Evolutionary conservation across 2,329 filamentous ascomycete species (phyloP).

Genomic region (Hirsutella minnesotensis): DNA sequence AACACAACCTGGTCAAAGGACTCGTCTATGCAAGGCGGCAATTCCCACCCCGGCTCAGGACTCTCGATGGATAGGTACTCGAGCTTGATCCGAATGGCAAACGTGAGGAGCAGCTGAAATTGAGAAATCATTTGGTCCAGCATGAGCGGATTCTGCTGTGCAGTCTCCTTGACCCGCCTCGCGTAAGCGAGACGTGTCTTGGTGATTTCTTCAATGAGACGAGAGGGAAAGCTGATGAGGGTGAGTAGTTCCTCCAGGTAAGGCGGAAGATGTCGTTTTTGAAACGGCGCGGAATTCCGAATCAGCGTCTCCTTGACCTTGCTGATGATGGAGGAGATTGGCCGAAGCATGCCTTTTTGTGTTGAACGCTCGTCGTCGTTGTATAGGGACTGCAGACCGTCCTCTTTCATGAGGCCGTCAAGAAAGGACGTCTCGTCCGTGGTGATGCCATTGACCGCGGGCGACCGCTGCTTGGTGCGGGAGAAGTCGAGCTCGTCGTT

Average conservation of each 20-base stretch:
- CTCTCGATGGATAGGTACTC: slow-evolving; percentile 76
- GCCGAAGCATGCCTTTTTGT: slow-evolving; percentile 66
- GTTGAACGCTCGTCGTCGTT: slow-evolving; percentile 44
- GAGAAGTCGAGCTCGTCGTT: slow-evolving; percentile 91
- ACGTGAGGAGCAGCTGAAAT: slow-evolving; percentile 83
- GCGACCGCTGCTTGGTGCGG: slow-evolving; percentile 57
- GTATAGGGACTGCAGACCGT: slow-evolving; percentile 84
- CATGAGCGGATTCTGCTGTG: slow-evolving; percentile 85
- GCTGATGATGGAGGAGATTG: slow-evolving; percentile 74
- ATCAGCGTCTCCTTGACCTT: slow-evolving; percentile 93
- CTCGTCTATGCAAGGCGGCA: slow-evolving; percentile 93
- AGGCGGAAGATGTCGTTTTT: slow-evolving; percentile 79
- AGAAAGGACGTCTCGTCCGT: slow-evolving; percentile 87
- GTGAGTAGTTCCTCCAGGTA: slow-evolving; percentile 95
- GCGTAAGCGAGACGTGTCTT: slow-evolving; percentile 83
- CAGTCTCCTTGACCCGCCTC: slow-evolving; percentile 88
- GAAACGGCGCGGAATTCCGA: slow-evolving; percentile 71
- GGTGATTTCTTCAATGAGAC: slow-evolving; percentile 93
- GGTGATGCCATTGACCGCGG: slow-evolving; percentile 54
- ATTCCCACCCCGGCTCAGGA: slow-evolving; percentile 84
- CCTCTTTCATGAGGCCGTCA: slow-evolving; percentile 89
- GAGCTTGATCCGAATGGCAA: slow-evolving; percentile 86
- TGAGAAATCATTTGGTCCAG: slow-evolving; percentile 97
- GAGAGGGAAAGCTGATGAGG: slow-evolving; percentile 92
- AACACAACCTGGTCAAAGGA: slow-evolving; percentile 87